phyloP scores from a whole-genome alignment of 2,329 filamentous ascomycete genomes.

The Kalmusia sp. region DNA sequence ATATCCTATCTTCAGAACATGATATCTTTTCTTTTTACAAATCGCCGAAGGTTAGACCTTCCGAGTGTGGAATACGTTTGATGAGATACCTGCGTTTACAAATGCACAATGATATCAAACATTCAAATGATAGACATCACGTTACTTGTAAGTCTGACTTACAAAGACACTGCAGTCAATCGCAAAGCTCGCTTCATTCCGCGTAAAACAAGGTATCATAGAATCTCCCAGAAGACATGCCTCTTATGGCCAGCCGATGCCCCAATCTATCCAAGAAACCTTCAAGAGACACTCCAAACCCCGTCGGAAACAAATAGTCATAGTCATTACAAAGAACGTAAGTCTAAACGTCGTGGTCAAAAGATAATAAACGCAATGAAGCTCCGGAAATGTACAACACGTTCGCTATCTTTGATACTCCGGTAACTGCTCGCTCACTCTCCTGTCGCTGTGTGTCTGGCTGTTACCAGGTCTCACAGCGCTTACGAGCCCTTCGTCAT shows the following conservation, averaged over 20 bases:
- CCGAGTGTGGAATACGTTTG: too few relatives aligned
- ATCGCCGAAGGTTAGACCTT: too few relatives aligned
- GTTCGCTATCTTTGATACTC: slow-evolving; percentile 34
- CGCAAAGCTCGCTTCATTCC: not conserved
- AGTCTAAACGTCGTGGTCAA: not conserved
- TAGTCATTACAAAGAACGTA: slow-evolving; percentile 1
- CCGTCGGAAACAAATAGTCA: too few relatives aligned
- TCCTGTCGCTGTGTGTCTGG: slow-evolving; percentile 13
- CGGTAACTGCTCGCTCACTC: slow-evolving; percentile 36
- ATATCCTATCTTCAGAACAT: too few relatives aligned
- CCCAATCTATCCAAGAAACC: not conserved
- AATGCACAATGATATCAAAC: too few relatives aligned
- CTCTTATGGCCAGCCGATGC: not conserved
- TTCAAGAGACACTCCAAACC: not conserved
- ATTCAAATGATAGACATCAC: too few relatives aligned
- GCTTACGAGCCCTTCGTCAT: slow-evolving; percentile 40
- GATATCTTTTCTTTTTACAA: too few relatives aligned
- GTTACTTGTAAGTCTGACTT: too few relatives aligned
- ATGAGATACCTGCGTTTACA: too few relatives aligned
- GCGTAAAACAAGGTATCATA: slow-evolving; percentile 10
- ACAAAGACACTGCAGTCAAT: too few relatives aligned
- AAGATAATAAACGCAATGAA: not conserved
- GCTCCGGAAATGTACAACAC: not conserved
- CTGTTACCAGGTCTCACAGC: slow-evolving; percentile 28
- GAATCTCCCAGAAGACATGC: not conserved